Evolutionary conservation across 306 rosid genomes (phyloP), one percentile per base, ranked within the genome.

Genomic region (Neltuma alba): DNA sequence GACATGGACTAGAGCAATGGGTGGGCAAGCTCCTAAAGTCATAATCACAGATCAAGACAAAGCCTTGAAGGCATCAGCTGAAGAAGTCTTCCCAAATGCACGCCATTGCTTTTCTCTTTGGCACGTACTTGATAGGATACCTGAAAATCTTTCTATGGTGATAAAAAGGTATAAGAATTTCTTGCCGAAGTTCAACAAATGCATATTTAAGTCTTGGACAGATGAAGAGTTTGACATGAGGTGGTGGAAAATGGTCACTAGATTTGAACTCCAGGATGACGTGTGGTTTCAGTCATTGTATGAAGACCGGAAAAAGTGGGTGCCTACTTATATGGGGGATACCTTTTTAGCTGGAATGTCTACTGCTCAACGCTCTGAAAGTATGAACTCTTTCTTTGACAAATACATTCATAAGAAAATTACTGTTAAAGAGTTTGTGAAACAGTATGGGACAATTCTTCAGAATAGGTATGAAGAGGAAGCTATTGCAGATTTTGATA

Each of bases 1-100:
- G 90, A 89, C 97, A 25, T 92, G 98, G 98, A 96, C 90, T 78
- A 85, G 97, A 88, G 98, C 98, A 67, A 94, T 94, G 97, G 86
- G 90, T 18, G 97, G 94, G 81, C 83, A 77, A 86, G 87, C 87
- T 83, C 96, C 98, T 42, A 94, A 88, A 84, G 90, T 89, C 75
- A 86, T 94, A 58, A 88, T 92, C 76, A 88, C 97, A 42, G 94
- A 94, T 85, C 97, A 92, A 80, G 98, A 88, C 86, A 88, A 89
- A 41, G 83, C 88, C 81, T 75, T 94, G 93, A 88, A 89, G 81
- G 76, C 81, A 72, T 93, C 95, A 41, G 85, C 88, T 80, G 97
- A 85, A 79, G 98, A 92, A 89, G 93, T 91, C 50, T 88, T 94
- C 79, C 98, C 97, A 50, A 81, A 85, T 72, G 80, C 87, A 55